These are phyloP conservation scores for Gastrolobium bilobum DNA, from an alignment of 306 rosid species.

Conservation along the genomic window DNA sequence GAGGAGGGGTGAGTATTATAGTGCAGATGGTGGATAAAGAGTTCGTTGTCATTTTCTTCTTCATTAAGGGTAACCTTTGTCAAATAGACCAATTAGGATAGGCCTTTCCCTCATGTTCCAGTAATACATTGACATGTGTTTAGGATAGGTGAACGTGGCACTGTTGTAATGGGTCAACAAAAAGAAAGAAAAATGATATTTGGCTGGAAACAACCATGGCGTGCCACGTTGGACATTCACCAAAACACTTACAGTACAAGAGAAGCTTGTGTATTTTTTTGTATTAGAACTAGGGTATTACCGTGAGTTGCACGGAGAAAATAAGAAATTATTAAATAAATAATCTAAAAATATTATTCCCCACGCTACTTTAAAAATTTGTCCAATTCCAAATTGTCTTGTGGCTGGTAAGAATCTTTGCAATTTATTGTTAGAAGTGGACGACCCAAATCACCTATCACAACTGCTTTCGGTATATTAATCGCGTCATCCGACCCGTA, in stretches of 20 bases:
- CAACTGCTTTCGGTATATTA: neutral
- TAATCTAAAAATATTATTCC: too few species aligned
- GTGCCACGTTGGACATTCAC: neutral
- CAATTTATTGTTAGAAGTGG: neutral
- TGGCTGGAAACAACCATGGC: neutral
- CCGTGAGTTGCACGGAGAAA: too few species aligned
- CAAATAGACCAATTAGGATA: neutral
- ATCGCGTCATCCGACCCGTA: neutral
- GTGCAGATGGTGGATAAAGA: conserved; percentile 22
- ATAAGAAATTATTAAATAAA: too few species aligned
- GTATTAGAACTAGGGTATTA: too few species aligned
- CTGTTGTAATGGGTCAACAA: neutral
- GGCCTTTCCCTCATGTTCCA: neutral
- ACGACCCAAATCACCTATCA: conserved; percentile 8
- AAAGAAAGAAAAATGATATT: too few species aligned
- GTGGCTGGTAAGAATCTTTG: neutral
- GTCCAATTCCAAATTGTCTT: neutral
- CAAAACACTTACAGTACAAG: neutral
- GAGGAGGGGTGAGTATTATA: neutral
- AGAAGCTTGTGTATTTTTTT: too few species aligned
- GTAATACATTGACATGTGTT: neutral
- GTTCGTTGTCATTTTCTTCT: neutral
- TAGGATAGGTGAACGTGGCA: neutral
- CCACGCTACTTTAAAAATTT: neutral
- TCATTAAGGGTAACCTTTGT: conserved; percentile 6